phyloP scores from a whole-genome alignment of 73 alveolate genomes.

The Paraurostyla sp. region DNA sequence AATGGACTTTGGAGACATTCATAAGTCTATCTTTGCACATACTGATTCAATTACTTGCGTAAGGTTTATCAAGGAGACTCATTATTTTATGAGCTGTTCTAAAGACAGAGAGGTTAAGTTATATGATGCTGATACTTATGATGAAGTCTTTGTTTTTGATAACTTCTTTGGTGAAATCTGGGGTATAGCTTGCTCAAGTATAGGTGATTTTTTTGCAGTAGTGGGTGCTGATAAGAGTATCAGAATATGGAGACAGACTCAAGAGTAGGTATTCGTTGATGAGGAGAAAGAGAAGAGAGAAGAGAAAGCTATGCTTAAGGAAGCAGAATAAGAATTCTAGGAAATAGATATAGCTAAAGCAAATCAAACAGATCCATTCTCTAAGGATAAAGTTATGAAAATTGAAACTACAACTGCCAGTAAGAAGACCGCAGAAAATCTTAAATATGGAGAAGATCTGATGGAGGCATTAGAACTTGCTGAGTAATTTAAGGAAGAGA shows the following conservation, averaged over 20 bases:
- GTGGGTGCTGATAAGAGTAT: slow-evolving; percentile 91
- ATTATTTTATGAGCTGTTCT: slow-evolving; percentile 93
- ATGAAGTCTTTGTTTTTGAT: slow-evolving; percentile 88
- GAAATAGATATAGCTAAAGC: slow-evolving; percentile 63
- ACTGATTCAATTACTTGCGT: slow-evolving; percentile 91
- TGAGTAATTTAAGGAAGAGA: slow-evolving; percentile 83
- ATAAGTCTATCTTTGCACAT: slow-evolving; percentile 94
- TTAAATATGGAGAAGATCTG: slow-evolving; percentile 90
- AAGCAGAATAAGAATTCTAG: slow-evolving; percentile 85
- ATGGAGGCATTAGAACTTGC: slow-evolving; percentile 91
- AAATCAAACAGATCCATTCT: slow-evolving; percentile 68
- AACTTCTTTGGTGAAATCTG: slow-evolving; percentile 86
- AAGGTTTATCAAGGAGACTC: slow-evolving; percentile 95
- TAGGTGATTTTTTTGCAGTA: slow-evolving; percentile 92
- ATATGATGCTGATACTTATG: slow-evolving; percentile 96
- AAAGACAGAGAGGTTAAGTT: slow-evolving; percentile 93
- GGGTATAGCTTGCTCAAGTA: slow-evolving; percentile 89
- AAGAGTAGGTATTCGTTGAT: slow-evolving; percentile 91
- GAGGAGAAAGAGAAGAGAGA: slow-evolving; percentile 91
- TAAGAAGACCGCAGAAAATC: slow-evolving; percentile 84
- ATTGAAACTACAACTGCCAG: slow-evolving; percentile 80
- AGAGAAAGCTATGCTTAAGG: slow-evolving; percentile 91
- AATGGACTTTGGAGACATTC: slow-evolving; percentile 97
- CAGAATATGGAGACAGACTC: slow-evolving; percentile 89
- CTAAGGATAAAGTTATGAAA: slow-evolving; percentile 83